phyloP scores from a whole-genome alignment of 305 asterid species.

The Fraxinus dipetala region DNA sequence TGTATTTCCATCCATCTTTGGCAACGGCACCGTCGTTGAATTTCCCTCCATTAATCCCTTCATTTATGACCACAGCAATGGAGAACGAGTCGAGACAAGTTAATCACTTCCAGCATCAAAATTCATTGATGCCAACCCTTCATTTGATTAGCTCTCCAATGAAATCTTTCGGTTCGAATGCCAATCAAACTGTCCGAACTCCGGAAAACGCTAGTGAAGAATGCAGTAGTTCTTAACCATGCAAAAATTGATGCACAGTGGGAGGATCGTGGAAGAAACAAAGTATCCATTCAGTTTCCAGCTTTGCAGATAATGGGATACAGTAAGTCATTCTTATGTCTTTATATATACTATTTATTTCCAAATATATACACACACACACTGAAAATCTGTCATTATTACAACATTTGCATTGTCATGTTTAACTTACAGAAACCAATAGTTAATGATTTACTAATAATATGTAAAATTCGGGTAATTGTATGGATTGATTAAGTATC shows the following conservation, averaged over 20 bases:
- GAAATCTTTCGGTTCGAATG: conserved; percentile 31
- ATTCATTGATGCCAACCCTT: conserved; percentile 45
- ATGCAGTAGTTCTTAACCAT: conserved; percentile 21
- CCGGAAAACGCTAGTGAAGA: conserved; percentile 28
- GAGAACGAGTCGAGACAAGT: conserved; percentile 37
- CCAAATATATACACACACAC: background rate
- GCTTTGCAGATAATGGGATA: background rate
- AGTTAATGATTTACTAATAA: background rate
- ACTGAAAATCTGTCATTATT: background rate
- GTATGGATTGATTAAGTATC: background rate
- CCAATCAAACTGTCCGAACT: conserved; percentile 24
- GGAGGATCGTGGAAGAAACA: conserved; percentile 9
- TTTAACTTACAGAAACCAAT: background rate
- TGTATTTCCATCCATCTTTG: conserved; percentile 36
- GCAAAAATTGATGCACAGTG: background rate
- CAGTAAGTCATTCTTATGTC: conserved; percentile 22
- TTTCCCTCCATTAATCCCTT: conserved; percentile 27
- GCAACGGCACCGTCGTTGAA: conserved; percentile 25
- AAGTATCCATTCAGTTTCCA: conserved; percentile 3
- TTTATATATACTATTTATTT: background rate
- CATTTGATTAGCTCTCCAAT: conserved; percentile 41
- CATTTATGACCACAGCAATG: conserved; percentile 19
- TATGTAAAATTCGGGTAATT: background rate
- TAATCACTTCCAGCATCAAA: conserved; percentile 38
- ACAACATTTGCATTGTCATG: background rate